These are phyloP conservation scores for Akanthomyces dipterigenus DNA, from an alignment of 2,329 filamentous ascomycete species.

Conservation along the genomic window DNA sequence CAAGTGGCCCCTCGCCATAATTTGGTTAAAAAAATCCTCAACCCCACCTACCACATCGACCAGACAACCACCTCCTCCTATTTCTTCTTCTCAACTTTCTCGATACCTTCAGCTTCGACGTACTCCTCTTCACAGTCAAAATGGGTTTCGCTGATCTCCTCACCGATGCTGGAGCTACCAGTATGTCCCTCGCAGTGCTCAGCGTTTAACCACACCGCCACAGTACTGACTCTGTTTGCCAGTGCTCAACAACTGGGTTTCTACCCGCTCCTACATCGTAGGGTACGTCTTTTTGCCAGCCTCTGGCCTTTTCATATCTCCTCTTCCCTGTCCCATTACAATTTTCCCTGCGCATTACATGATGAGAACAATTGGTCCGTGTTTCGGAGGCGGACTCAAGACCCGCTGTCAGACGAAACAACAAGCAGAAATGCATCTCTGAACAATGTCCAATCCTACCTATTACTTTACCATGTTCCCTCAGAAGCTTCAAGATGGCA, in stretches of 20 bases:
- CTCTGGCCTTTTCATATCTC: neutral
- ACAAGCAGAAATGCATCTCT: constrained; percentile 73
- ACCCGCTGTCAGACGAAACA: constrained; percentile 75
- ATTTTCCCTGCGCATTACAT: constrained; percentile 18
- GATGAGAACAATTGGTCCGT: constrained; percentile 93
- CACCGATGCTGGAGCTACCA: constrained; percentile 54
- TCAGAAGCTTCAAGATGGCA: neutral
- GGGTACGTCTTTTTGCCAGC: constrained; percentile 54
- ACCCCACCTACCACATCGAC: constrained; percentile 34
- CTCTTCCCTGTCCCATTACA: neutral
- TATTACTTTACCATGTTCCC: neutral
- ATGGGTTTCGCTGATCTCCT: constrained; percentile 68
- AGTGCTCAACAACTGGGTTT: constrained; percentile 68
- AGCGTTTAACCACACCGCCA: constrained; percentile 20
- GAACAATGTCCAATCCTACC: constrained; percentile 33
- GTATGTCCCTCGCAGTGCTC: constrained; percentile 25
- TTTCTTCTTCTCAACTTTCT: constrained; percentile 24
- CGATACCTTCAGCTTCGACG: constrained; percentile 18
- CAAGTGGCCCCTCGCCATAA: constrained; percentile 19
- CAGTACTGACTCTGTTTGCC: constrained; percentile 27
- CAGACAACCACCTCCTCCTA: constrained; percentile 26
- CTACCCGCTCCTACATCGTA: constrained; percentile 72
- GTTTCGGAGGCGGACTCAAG: constrained; percentile 91
- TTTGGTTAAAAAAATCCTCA: constrained; percentile 33
- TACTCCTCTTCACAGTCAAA: constrained; percentile 29